Base-by-base conservation (phyloP, 75 land plant species). In the Picea glauca region DNA sequence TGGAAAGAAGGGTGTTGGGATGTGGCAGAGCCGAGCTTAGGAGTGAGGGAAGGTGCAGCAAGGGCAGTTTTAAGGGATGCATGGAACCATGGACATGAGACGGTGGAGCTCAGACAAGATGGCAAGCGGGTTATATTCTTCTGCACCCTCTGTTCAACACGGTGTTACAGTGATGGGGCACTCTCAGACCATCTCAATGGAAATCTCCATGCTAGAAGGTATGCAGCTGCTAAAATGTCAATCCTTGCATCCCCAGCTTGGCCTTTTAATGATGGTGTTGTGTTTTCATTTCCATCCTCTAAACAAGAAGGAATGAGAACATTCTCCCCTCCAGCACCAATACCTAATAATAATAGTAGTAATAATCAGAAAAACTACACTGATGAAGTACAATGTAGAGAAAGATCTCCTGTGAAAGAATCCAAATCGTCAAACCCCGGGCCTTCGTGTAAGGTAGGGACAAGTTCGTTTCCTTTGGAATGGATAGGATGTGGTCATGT, bases 101-200 rank as follows among this genome's bases (percentile, higher is more conserved):
- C 87, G 60, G 89, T 96, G 20, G 99, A 96, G 77, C 80, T 94
- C 18, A 85, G 95, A 58, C 86, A 85, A 18, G 91, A 88, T 65
- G 98, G 98, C 9, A 86, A 85, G 76, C 75, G 86, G 59, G 66
- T 82, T 20, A 86, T 96, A 35, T 96, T 94, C 84, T 92, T 86
- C 87, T 96, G 99, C 81, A 88, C 85, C 5, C 72, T 94, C 74
- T 96, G 99, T 76, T 83, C 82, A 17, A 83, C 95, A 0, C 88
- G 84, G 1, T 94, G 99, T 66, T 93, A 90, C 85, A 91, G 88
- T 64, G 99, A 96, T 57, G 35, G 88, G 15, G 87, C 87, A 17
- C 78, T 96, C 56, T 82, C 76, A 60, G 91, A 91, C 84, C 99
- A 96, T 75, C 82, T 96, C 50, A 77, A 74, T 14, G 99, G 99